Conservation (phyloP, 2,329 filamentous ascomycete species). For the Ophiostoma novo-ulmi region DNA sequence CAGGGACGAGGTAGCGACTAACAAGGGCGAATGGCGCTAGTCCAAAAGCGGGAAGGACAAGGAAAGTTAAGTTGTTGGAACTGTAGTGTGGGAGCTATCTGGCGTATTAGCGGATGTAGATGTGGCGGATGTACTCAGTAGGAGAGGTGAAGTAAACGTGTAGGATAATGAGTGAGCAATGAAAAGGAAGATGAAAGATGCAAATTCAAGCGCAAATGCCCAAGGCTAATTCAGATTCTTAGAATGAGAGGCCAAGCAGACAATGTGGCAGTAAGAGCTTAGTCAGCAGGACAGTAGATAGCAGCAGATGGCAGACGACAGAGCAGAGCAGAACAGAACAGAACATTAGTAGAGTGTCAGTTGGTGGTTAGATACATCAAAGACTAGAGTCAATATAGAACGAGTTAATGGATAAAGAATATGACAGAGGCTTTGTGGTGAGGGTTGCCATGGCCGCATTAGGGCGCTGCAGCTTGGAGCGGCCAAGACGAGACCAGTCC, state of each 20-base stretch:
- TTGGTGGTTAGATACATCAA: background rate
- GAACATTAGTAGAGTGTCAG: conserved; percentile 1
- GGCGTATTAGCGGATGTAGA: conserved; percentile 20
- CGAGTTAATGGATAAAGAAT: background rate
- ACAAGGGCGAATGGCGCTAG: conserved; percentile 16
- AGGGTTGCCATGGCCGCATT: background rate
- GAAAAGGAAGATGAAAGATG: background rate
- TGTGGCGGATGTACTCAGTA: too few relatives aligned
- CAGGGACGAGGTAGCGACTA: background rate
- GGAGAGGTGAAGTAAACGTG: background rate
- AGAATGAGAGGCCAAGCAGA: background rate
- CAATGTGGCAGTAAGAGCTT: background rate
- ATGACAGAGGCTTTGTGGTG: background rate
- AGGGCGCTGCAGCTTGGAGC: background rate
- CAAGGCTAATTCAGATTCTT: background rate
- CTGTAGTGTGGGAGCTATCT: background rate
- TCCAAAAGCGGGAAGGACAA: conserved; percentile 19
- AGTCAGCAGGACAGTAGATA: background rate
- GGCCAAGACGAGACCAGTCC: background rate
- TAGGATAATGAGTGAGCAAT: background rate
- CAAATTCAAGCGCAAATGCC: background rate
- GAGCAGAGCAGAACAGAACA: conserved; percentile 4
- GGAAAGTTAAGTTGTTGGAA: background rate
- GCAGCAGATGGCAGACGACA: background rate
- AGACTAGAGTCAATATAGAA: background rate